Evolutionary conservation across 495 filamentous ascomycete genomes (phyloP).

Genomic region (Paragyromitra xinjiangensis): DNA sequence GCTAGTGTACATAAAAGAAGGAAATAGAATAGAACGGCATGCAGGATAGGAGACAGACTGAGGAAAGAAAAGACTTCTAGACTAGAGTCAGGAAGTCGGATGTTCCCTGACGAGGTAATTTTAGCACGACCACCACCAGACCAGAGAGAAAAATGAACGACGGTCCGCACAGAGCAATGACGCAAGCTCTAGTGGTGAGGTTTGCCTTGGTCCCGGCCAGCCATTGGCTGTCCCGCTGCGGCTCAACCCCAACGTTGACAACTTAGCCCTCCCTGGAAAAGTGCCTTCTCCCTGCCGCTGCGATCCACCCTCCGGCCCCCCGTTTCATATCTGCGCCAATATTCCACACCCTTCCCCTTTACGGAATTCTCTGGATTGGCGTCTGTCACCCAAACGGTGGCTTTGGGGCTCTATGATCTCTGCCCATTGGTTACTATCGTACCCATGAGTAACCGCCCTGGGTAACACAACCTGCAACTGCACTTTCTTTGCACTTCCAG

Average conservation of each 20-base stretch:
- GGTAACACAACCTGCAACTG: constrained; percentile 27
- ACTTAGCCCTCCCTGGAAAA: neutral
- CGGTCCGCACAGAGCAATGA: constrained; percentile 42
- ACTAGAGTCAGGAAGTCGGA: constrained; percentile 31
- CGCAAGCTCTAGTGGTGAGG: constrained; percentile 22
- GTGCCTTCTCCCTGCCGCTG: neutral
- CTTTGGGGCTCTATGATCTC: neutral
- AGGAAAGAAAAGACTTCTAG: constrained; percentile 17
- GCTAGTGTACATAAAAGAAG: constrained; percentile 22
- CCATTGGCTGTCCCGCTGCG: constrained; percentile 36
- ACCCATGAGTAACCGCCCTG: constrained; percentile 19
- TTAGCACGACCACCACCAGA: constrained; percentile 16
- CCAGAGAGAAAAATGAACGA: constrained; percentile 16
- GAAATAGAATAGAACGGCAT: constrained; percentile 4
- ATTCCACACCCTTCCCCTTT: constrained; percentile 29
- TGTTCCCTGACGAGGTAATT: constrained; percentile 34
- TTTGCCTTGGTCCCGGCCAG: constrained; percentile 7
- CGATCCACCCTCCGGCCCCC: constrained; percentile 10
- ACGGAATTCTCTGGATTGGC: constrained; percentile 9
- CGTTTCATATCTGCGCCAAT: constrained; percentile 33
- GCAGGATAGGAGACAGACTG: neutral
- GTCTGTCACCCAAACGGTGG: neutral
- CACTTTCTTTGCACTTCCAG: constrained; percentile 13
- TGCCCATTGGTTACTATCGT: neutral
- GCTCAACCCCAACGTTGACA: constrained; percentile 35